Evolutionary conservation across 352 stramenopile genomes (phyloP), one percentile per base, ranked within the genome.

Genomic region (Phytophthora meadii): DNA sequence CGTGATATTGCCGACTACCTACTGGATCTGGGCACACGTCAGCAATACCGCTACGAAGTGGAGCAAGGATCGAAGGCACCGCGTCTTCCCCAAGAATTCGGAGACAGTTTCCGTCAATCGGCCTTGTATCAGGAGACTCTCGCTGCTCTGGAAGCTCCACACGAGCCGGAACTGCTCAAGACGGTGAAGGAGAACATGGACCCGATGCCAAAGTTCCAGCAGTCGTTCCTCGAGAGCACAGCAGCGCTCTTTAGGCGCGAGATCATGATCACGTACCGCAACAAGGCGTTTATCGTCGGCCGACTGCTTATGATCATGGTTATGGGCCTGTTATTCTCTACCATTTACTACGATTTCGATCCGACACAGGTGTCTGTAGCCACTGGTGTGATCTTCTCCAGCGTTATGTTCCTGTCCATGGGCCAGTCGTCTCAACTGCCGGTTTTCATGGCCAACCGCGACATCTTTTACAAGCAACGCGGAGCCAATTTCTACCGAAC

Each of bases 391-490:
- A 60, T 96, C 7, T 97, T 96, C 61, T 76, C 88, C 45, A 77
- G 61, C 47, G 76, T 88, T 28, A 85, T 97, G 64, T 95, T 93
- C 59, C 64, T 92, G 5, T 81, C 76, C 12, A 61, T 97, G 44
- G 83, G 85, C 15, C 76, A 81, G 24, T 90, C 90, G 51, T 54
- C 84, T 2, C 77, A 88, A 51, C 58, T 97, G 25, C 70, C 83
- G 12, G 76, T 74, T 22, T 86, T 93, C 48, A 81, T 95, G 58
- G 70, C 77, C 6, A 68, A 73, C 27, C 79, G 76, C n/a, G 73
- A 62, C 0, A 54, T 89, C 15, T 96, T 91, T 67, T 94, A 95
- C 76, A 94, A 93, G 62, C 88, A 96, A 30, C 72, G 74, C 3
- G 82, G 87, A 14, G 71, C 76, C 36, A 94, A 95, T 57, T 68